Evolutionary conservation across 192 early-diverging fungal species (phyloP).

Genomic region (Globomyces pollinis-pini): DNA sequence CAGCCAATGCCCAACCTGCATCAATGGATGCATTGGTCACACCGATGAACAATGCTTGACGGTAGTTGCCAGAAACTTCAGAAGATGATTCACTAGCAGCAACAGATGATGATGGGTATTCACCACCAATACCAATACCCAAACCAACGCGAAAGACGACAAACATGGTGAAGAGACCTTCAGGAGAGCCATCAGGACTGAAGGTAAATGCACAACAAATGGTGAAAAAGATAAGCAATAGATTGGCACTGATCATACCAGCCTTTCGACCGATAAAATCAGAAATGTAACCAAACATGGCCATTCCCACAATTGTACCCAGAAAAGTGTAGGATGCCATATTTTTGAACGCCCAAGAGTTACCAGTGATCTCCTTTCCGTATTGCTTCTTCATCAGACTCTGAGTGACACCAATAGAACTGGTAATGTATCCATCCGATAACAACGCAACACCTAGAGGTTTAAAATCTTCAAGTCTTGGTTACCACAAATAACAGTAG

Average conservation of each 20-base stretch:
- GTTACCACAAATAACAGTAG: too few species aligned
- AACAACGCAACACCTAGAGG: not conserved
- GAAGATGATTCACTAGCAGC: slow-evolving; percentile 5
- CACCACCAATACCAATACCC: slow-evolving; percentile 12
- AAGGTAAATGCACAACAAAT: slow-evolving; percentile 2
- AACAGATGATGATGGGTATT: slow-evolving; percentile 6
- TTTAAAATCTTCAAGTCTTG: too few species aligned
- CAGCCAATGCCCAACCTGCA: not conserved
- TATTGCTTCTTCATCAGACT: slow-evolving; percentile 2
- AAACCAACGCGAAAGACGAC: not conserved
- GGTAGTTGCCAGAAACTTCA: not conserved
- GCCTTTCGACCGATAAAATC: slow-evolving; percentile 5
- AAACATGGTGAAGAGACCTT: not conserved
- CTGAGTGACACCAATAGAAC: not conserved
- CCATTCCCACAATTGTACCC: slow-evolving; percentile 8
- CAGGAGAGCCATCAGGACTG: not conserved
- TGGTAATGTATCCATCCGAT: not conserved
- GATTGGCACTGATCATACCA: slow-evolving; percentile 9
- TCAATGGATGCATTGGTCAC: slow-evolving; percentile 4
- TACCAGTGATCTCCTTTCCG: not conserved
- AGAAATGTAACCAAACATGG: slow-evolving; percentile 4
- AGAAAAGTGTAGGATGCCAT: not conserved
- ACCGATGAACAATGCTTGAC: not conserved
- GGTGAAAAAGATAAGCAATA: slow-evolving; percentile 5
- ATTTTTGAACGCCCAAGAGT: not conserved